Evolutionary conservation across 768 basidiomycete species (phyloP).

Genomic region (Phanerochaete sordida): DNA sequence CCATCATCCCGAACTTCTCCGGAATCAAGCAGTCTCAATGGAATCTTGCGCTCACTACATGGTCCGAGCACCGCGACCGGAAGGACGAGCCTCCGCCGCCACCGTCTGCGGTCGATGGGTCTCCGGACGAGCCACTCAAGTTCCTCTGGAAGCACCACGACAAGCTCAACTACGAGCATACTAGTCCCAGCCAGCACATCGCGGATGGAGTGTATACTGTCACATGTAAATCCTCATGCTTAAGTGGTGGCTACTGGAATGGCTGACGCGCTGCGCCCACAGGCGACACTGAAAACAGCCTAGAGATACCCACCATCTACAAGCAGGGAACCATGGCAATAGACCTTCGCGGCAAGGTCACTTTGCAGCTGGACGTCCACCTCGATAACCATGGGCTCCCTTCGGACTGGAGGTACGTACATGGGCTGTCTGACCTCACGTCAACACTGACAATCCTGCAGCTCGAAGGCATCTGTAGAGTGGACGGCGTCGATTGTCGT

Average conservation of each 20-base stretch:
- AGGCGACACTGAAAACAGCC: constrained; percentile 22
- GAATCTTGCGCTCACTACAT: constrained; percentile 18
- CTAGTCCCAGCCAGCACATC: constrained; percentile 8
- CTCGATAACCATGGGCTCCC: background rate
- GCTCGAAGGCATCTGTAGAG: constrained; percentile 15
- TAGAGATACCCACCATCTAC: constrained; percentile 23
- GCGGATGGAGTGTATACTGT: constrained; percentile 6
- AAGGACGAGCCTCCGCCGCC: constrained; percentile 14
- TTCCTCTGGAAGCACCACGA: constrained; percentile 24
- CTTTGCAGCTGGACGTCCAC: constrained; percentile 15
- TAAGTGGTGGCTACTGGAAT: no score
- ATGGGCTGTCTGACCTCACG: background rate
- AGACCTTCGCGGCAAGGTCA: constrained; percentile 21
- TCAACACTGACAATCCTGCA: background rate
- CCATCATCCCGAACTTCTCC: constrained; percentile 20
- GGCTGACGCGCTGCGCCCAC: no score
- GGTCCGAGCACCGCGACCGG: constrained; percentile 12
- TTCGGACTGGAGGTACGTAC: constrained; percentile 8
- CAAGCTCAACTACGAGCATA: constrained; percentile 17
- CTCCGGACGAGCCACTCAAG: constrained; percentile 3
- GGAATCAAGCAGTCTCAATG: constrained; percentile 11
- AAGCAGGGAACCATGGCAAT: constrained; percentile 22
- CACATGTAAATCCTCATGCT: background rate
- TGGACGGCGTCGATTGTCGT: constrained; percentile 22
- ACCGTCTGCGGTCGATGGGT: constrained; percentile 4